Evolutionary conservation across 129 eudicot species (phyloP).

Genomic region (Flaveria robusta): DNA sequence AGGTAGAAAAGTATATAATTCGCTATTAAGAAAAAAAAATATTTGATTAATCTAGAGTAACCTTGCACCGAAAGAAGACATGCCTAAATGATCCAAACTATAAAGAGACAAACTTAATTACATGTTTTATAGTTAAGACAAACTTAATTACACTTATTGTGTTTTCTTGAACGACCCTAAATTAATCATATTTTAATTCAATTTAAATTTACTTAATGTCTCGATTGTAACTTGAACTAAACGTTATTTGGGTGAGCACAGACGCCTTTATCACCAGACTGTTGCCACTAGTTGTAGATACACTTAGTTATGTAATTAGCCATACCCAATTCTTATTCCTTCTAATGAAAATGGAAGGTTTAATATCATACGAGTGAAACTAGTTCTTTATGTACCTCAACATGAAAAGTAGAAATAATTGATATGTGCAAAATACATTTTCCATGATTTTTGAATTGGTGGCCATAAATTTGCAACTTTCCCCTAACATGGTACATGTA

Average conservation of each 20-base stretch:
- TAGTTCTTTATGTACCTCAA: neutral
- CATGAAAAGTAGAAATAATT: neutral
- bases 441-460: neutral
- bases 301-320: neutral
- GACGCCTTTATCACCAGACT: no score
- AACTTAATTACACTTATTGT: neutral
- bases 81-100: conserved; percentile 18
- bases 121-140: neutral
- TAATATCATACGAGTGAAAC: neutral
- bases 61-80: conserved; percentile 30
- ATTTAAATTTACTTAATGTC: no score
- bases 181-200: no score
- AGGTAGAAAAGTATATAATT: conserved; percentile 2
- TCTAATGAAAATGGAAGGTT: neutral
- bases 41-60: neutral
- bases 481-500: neutral
- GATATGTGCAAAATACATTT: no score
- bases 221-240: no score
- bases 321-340: neutral
- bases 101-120: conserved; percentile 11
- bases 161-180: neutral
- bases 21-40: neutral
- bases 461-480: neutral
- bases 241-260: no score
- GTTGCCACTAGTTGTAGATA: no score